Percentiles rank a stretch among this genome's conserved stretches.
phyloP scores from a whole-genome alignment of 805 yeast genomes.

The Blastobotrys americana region DNA sequence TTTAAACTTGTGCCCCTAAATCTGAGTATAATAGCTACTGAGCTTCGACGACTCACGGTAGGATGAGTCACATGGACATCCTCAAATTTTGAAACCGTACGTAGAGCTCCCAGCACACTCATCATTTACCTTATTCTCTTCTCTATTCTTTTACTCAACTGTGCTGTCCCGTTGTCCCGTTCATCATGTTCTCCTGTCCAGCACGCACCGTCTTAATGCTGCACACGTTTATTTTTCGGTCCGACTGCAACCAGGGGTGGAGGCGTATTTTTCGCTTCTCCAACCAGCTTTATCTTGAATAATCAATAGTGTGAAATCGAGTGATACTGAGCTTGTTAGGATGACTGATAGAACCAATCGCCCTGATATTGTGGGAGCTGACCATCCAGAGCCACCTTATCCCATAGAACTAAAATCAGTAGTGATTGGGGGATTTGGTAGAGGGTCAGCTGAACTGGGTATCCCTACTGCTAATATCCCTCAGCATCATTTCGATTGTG shows the following conservation, averaged over 20 bases:
- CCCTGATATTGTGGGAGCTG: constrained; percentile 29
- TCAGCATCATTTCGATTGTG: constrained; percentile 39
- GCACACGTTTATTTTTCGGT: too few relatives aligned
- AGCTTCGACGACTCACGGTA: constrained; percentile 15
- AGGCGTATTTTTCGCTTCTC: too few relatives aligned
- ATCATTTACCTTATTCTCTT: too few relatives aligned
- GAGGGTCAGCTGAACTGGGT: constrained; percentile 91
- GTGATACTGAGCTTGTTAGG: too few relatives aligned
- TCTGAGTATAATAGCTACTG: constrained; percentile 22
- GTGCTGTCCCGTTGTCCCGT: too few relatives aligned
- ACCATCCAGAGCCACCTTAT: constrained; percentile 29
- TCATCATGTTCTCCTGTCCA: too few relatives aligned
- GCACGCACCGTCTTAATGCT: too few relatives aligned
- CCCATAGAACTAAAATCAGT: constrained; percentile 30
- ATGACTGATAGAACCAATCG: constrained; percentile 15
- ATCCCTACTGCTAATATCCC: constrained; percentile 93
- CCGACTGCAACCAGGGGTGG: too few relatives aligned
- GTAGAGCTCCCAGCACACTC: constrained; percentile 11
- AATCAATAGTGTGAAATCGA: too few relatives aligned
- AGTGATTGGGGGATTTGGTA: constrained; percentile 80
- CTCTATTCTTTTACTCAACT: too few relatives aligned
- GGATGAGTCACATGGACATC: constrained; percentile 12
- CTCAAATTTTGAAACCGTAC: constrained; percentile 10
- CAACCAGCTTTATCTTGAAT: too few relatives aligned
- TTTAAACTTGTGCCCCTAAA: constrained; percentile 11